Percentiles rank a stretch among this genome's conserved stretches.
phyloP scores from a whole-genome alignment of 495 filamentous ascomycete species.

The Xylaria castorea region DNA sequence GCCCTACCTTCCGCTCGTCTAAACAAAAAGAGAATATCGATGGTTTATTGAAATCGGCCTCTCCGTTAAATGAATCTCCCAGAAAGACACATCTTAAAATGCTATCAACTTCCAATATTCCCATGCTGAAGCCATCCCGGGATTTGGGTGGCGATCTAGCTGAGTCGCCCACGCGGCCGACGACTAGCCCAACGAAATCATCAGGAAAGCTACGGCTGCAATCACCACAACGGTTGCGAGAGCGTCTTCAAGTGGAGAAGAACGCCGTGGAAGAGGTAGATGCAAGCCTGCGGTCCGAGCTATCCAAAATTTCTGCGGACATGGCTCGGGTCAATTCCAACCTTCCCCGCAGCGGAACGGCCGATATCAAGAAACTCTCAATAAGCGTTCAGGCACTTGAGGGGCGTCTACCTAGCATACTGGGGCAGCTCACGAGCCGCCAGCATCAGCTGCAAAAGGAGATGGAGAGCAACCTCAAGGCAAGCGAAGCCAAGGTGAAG shows the following conservation, averaged over 20 bases:
- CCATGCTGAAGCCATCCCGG: constrained; percentile 49
- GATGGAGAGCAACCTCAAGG: constrained; percentile 69
- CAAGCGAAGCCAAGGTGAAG: constrained; percentile 77
- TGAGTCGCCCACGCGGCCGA: constrained; percentile 43
- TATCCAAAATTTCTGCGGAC: constrained; percentile 83
- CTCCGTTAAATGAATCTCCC: constrained; percentile 23
- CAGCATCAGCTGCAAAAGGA: constrained; percentile 69
- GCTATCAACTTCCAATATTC: constrained; percentile 56
- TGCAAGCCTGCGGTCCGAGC: constrained; percentile 72
- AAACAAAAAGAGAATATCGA: constrained; percentile 53
- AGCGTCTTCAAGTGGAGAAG: constrained; percentile 84
- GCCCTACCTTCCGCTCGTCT: constrained; percentile 40
- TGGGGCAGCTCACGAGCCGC: constrained; percentile 65
- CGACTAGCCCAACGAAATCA: constrained; percentile 46
- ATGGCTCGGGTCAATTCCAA: constrained; percentile 66
- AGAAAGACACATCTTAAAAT: constrained; percentile 45
- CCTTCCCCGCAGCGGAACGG: constrained; percentile 46
- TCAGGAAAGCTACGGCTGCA: constrained; percentile 81
- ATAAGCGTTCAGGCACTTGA: constrained; percentile 69
- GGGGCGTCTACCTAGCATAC: constrained; percentile 64
- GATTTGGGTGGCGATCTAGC: constrained; percentile 28
- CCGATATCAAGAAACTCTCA: constrained; percentile 58
- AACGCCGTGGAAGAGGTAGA: constrained; percentile 73
- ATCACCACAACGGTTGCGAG: constrained; percentile 89
- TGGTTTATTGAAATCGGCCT: constrained; percentile 36